phyloP scores from a whole-genome alignment of 2,329 filamentous ascomycete species.

The Fusarium pseudonygamai region DNA sequence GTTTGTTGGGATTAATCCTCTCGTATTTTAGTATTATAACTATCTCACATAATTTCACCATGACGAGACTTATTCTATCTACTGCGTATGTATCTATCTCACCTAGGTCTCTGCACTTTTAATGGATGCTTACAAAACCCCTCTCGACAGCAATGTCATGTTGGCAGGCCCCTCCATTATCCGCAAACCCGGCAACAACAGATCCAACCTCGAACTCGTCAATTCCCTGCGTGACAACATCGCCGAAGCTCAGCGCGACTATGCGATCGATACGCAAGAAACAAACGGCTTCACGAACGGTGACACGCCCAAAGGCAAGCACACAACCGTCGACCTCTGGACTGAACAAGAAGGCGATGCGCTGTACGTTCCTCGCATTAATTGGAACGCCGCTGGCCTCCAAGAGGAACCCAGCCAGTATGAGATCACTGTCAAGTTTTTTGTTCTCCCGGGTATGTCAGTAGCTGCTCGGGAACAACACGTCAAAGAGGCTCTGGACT shows the following conservation, averaged over 20 bases:
- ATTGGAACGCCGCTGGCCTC: slow-evolving; percentile 76
- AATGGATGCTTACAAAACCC: slow-evolving; percentile 35
- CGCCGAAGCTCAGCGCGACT: slow-evolving; percentile 74
- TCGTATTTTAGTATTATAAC: neutral
- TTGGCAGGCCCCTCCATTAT: slow-evolving; percentile 84
- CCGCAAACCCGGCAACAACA: slow-evolving; percentile 75
- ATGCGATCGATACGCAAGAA: slow-evolving; percentile 47
- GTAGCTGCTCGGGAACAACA: slow-evolving; percentile 72
- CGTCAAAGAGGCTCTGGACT: slow-evolving; percentile 78
- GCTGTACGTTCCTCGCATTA: slow-evolving; percentile 81
- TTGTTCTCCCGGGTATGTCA: slow-evolving; percentile 82
- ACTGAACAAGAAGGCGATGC: slow-evolving; percentile 69
- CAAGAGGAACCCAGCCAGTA: slow-evolving; percentile 86
- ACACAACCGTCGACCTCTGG: slow-evolving; percentile 64
- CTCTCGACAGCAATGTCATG: slow-evolving; percentile 76
- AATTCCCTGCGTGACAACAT: slow-evolving; percentile 90
- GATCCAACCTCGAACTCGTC: slow-evolving; percentile 93
- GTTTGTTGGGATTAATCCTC: neutral
- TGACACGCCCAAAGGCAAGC: slow-evolving; percentile 38
- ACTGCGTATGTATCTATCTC: slow-evolving; percentile 72
- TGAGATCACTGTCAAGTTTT: slow-evolving; percentile 95
- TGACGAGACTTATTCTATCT: slow-evolving; percentile 85
- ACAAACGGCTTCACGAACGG: slow-evolving; percentile 49
- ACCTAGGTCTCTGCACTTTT: slow-evolving; percentile 18
- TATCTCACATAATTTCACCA: slow-evolving; percentile 45